Conservation (phyloP, 805 yeast species). For the Lipomyces yamanashiensis region DNA sequence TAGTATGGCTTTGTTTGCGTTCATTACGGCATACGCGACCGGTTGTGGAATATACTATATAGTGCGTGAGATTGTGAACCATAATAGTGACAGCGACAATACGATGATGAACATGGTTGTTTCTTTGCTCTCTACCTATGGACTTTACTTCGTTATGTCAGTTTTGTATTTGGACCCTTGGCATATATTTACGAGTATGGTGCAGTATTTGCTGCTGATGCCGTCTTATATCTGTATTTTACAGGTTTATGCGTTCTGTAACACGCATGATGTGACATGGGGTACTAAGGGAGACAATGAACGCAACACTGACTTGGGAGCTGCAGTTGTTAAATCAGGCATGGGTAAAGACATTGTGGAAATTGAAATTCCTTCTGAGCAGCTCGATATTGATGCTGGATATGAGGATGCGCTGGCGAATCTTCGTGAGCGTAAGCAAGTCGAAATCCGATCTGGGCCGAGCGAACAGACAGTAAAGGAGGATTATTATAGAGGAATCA, state of each 20-base stretch:
- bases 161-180: slow-evolving; percentile 85
- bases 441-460: slow-evolving; percentile 44
- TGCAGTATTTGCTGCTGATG: slow-evolving; percentile 79
- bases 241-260: slow-evolving; percentile 94
- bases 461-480: slow-evolving; percentile 61
- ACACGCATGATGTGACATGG: slow-evolving; percentile 96
- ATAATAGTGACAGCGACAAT: slow-evolving; percentile 61
- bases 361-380: slow-evolving; percentile 68
- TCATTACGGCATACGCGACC: slow-evolving; percentile 78
- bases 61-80: slow-evolving; percentile 49
- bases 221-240: slow-evolving; percentile 91
- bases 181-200: slow-evolving; percentile 87
- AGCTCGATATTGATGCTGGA: slow-evolving; percentile 72
- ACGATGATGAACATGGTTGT: slow-evolving; percentile 85
- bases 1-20: slow-evolving; percentile 79
- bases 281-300: slow-evolving; percentile 87
- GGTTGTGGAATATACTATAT: slow-evolving; percentile 85
- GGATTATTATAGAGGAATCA: slow-evolving; percentile 85
- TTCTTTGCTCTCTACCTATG: slow-evolving; percentile 84
- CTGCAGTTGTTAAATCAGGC: slow-evolving; percentile 70
- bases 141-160: slow-evolving; percentile 77
- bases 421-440: slow-evolving; percentile 46
- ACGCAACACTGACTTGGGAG: slow-evolving; percentile 73
- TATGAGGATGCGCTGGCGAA: slow-evolving; percentile 65
- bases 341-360: slow-evolving; percentile 58